phyloP scores from a whole-genome alignment of 106 monocot genomes.

The Acorus calamus region DNA sequence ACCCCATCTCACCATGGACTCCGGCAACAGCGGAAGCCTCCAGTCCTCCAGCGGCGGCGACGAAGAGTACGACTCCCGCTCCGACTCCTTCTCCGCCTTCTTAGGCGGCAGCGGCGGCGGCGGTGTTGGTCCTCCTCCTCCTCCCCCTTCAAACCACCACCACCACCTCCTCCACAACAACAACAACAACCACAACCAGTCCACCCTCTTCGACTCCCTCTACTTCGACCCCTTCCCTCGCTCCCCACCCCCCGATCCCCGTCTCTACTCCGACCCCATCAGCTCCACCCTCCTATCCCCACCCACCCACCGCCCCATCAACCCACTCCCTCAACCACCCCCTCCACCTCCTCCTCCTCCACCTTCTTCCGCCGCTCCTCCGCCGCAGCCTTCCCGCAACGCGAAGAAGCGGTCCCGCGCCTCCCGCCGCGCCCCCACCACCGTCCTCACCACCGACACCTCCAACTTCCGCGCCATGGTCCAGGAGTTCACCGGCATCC shows the following conservation, averaged over 20 bases:
- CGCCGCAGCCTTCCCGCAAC: slow-evolving; percentile 2
- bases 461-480: slow-evolving; percentile 95
- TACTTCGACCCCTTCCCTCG: background rate
- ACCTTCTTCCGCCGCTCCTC: background rate
- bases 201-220: slow-evolving; percentile 6
- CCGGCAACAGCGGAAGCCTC: slow-evolving; percentile 49
- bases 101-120: background rate
- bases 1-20: slow-evolving; percentile 23
- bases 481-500: slow-evolving; percentile 91
- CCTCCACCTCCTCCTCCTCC: slow-evolving; percentile 1
- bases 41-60: slow-evolving; percentile 71
- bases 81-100: slow-evolving; percentile 6
- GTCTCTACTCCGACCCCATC: background rate
- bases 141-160: background rate
- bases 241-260: background rate
- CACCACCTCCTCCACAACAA: background rate
- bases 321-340: background rate
- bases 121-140: background rate
- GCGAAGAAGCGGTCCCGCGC: slow-evolving; percentile 70
- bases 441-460: slow-evolving; percentile 85
- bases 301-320: background rate
- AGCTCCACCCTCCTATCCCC: background rate
- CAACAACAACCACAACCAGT: background rate
- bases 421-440: slow-evolving; percentile 68
- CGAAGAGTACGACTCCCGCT: slow-evolving; percentile 49